Percentiles rank a stretch among this genome's conserved stretches.
phyloP scores from a whole-genome alignment of 2,329 filamentous ascomycete species.

The Penicillium hordei region DNA sequence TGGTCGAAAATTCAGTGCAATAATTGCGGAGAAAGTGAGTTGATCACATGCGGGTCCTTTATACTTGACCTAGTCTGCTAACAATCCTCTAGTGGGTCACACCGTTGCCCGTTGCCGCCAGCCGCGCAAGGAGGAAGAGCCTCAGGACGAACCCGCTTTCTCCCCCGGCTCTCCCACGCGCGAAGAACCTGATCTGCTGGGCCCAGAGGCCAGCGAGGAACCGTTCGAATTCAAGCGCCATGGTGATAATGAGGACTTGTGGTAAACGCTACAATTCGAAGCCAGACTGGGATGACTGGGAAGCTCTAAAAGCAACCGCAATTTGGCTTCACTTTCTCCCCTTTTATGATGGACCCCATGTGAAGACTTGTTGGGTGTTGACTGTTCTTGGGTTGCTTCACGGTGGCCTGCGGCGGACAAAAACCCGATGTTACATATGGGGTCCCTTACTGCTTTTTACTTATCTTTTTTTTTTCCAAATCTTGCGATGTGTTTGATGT shows the following conservation, averaged over 20 bases:
- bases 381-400: background rate
- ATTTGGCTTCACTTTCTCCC: background rate
- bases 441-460: background rate
- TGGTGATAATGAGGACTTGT: background rate
- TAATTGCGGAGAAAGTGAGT: slow-evolving; percentile 47
- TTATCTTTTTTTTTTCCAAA: too few species aligned
- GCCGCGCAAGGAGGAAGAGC: slow-evolving; percentile 20
- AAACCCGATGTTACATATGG: background rate
- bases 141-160: background rate
- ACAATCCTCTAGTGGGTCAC: slow-evolving; percentile 42
- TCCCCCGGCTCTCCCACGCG: background rate
- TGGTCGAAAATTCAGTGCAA: slow-evolving; percentile 48
- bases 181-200: background rate
- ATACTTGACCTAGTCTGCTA: slow-evolving; percentile 6
- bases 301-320: background rate
- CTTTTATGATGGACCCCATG: background rate
- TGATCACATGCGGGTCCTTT: background rate
- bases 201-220: background rate
- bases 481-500: background rate
- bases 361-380: background rate
- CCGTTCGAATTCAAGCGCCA: background rate
- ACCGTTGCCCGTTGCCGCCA: slow-evolving; percentile 42
- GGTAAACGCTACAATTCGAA: background rate
- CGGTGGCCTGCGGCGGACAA: background rate
- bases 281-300: background rate